A percentile compares a stretch with the other conserved stretches of the same genome.
Evolutionary conservation across 2,329 filamentous ascomycete genomes (phyloP).

Genomic region (Fonsecaea multimorphosa): DNA sequence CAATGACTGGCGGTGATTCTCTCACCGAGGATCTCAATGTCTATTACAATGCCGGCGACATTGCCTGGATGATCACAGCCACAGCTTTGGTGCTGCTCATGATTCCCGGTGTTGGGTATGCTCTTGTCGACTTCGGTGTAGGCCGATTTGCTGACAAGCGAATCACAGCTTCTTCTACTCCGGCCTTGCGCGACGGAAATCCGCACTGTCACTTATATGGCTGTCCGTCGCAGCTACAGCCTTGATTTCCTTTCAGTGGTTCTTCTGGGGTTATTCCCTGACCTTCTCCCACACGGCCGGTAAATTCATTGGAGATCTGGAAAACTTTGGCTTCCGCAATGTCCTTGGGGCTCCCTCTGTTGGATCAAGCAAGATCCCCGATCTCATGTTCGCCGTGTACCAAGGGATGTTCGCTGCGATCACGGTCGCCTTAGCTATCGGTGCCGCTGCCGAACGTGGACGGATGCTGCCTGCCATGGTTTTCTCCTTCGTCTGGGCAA

Average conservation of each 20-base stretch:
- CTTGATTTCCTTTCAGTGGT: constrained; percentile 88
- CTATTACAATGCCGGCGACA: constrained; percentile 83
- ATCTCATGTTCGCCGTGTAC: constrained; percentile 82
- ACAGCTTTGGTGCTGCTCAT: constrained; percentile 85
- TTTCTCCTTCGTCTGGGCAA: constrained; percentile 94
- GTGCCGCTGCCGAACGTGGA: constrained; percentile 84
- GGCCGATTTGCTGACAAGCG: constrained; percentile 26
- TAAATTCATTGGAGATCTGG: constrained; percentile 76
- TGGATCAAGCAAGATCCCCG: constrained; percentile 74
- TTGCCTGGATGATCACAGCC: constrained; percentile 78
- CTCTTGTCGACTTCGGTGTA: not conserved
- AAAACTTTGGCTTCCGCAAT: constrained; percentile 78
- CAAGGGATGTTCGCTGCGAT: constrained; percentile 74
- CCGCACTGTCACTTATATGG: constrained; percentile 83
- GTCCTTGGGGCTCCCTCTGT: constrained; percentile 78
- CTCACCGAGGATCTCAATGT: constrained; percentile 76
- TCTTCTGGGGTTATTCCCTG: constrained; percentile 90
- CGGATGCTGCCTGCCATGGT: constrained; percentile 86
- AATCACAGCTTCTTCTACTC: constrained; percentile 82
- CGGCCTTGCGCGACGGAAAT: constrained; percentile 85
- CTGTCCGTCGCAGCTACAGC: constrained; percentile 80
- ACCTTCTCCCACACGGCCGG: constrained; percentile 80
- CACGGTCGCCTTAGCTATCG: constrained; percentile 80
- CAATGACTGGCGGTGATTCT: constrained; percentile 69
- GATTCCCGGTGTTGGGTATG: constrained; percentile 83